Evolutionary conservation across 1,284 basidiomycete species (phyloP).

Genomic region (Cerrena zonata): DNA sequence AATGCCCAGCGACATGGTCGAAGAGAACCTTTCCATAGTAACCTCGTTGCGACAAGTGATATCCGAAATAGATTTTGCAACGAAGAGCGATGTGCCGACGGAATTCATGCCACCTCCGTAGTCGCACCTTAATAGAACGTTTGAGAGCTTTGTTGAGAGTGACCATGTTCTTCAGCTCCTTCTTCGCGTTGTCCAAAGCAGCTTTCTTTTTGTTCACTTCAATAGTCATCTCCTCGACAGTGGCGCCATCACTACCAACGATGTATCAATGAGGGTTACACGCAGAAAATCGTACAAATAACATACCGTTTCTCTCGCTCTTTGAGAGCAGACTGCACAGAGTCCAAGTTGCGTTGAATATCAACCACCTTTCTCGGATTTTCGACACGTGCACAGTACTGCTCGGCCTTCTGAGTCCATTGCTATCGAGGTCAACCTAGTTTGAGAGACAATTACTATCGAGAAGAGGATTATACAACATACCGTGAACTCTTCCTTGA

Average conservation of each 20-base stretch:
- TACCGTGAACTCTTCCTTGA: constrained; percentile 59
- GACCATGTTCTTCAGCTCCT: constrained; percentile 58
- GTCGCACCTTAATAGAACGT: constrained; percentile 58
- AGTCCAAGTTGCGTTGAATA: constrained; percentile 58
- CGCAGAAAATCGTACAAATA: background rate
- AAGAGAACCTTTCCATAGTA: constrained; percentile 83
- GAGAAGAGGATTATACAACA: constrained; percentile 11
- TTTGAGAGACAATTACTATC: background rate
- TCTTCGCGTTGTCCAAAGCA: constrained; percentile 51
- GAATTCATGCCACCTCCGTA: constrained; percentile 81
- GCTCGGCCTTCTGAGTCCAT: constrained; percentile 61
- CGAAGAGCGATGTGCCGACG: constrained; percentile 80
- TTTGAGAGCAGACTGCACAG: constrained; percentile 60
- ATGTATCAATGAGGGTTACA: constrained; percentile 6
- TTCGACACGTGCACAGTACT: constrained; percentile 56
- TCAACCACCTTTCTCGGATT: constrained; percentile 52
- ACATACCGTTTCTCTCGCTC: constrained; percentile 64
- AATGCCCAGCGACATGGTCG: constrained; percentile 65
- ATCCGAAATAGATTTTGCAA: constrained; percentile 78
- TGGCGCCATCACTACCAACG: constrained; percentile 59
- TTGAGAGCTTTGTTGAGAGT: constrained; percentile 61
- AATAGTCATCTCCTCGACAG: constrained; percentile 70
- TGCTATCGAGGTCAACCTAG: constrained; percentile 36
- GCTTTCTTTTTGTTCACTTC: constrained; percentile 61
- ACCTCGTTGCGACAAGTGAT: constrained; percentile 78